Conservation (phyloP, 1,139 yeast species). For the Magnusiomyces sp. region DNA sequence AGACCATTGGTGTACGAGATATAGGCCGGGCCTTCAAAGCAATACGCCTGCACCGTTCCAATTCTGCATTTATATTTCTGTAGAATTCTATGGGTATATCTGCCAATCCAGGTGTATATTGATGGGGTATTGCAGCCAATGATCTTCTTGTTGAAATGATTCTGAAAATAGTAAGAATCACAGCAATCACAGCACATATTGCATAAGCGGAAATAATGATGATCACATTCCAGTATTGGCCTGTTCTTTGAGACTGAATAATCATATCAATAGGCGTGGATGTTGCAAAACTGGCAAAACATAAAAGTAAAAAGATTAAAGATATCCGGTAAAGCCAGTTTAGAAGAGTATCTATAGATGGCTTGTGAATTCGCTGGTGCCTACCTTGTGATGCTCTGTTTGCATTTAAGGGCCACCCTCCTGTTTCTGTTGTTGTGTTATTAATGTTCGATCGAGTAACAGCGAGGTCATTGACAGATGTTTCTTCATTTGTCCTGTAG, state of each 20-base stretch:
- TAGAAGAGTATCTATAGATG: not conserved
- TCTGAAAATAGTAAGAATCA: constrained; percentile 43
- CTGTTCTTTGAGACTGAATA: constrained; percentile 51
- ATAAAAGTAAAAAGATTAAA: constrained; percentile 41
- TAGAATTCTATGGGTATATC: constrained; percentile 46
- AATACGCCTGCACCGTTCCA: constrained; percentile 42
- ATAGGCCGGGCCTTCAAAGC: constrained; percentile 44
- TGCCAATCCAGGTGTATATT: constrained; percentile 59
- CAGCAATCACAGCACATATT: constrained; percentile 43
- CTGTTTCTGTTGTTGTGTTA: no score
- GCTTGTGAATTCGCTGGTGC: not conserved
- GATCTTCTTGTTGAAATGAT: constrained; percentile 51
- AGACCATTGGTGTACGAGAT: constrained; percentile 19
- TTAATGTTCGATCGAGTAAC: no score
- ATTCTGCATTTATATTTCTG: constrained; percentile 36
- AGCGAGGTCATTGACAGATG: no score
- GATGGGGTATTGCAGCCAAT: constrained; percentile 62
- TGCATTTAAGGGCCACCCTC: no score
- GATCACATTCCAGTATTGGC: constrained; percentile 57
- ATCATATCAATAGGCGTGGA: constrained; percentile 73
- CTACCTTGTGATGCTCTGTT: no score
- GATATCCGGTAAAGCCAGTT: constrained; percentile 46
- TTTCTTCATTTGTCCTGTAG: no score
- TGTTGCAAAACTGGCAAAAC: constrained; percentile 49
- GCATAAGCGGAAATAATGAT: constrained; percentile 70